Base-by-base conservation (phyloP, 2,329 filamentous ascomycete species). In the Penicillium occitanis region DNA sequence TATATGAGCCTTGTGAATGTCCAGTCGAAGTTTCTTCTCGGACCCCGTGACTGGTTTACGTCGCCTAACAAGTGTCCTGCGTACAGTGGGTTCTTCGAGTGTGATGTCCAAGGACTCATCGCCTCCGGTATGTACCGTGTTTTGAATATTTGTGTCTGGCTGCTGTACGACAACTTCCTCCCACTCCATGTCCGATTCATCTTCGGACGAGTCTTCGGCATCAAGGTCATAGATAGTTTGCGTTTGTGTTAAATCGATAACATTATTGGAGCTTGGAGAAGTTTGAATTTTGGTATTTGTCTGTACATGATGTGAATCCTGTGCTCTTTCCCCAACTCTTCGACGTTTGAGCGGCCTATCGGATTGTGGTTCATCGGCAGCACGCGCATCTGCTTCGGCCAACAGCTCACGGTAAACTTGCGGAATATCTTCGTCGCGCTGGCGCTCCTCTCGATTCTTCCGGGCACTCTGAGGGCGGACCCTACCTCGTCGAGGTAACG, bases 1-100 rank as follows among this genome's bases (percentile, higher is more conserved):
- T 0, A 98, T 70, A 78, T 99, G 93, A 68, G 88, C 83, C 77
- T 94, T 96, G 77, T 99, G 95, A n/a, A 93, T 84, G 61, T 92
- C 86, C 35, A 95, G 76, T 22, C 93, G 87, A 35, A 84, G 74
- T 57, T 82, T 84, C 68, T 84, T 88, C 68, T 90, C 88, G 0
- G 82, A 81, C 6, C 81, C 80, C 1, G 85, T 85, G 17, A 85
- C 78, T 22, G 85, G 82, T 68, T 84, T 86, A 62, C 85, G 80
- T 69, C 81, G 80, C 33, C 73, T 68, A 11, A 69, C 25, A 59
- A 67, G 57, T 50, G 70, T 72, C 59, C 73, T 75, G 42, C 66
- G 70, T 40, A 69, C 69, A 14, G 70, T 65, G 40, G 72, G 71
- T 53, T 72, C 74, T 25, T 78, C 80, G 17, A 79, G 70, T 4